phyloP scores from a whole-genome alignment of 2,329 filamentous ascomycete genomes.

The Anisogramma anomala region DNA sequence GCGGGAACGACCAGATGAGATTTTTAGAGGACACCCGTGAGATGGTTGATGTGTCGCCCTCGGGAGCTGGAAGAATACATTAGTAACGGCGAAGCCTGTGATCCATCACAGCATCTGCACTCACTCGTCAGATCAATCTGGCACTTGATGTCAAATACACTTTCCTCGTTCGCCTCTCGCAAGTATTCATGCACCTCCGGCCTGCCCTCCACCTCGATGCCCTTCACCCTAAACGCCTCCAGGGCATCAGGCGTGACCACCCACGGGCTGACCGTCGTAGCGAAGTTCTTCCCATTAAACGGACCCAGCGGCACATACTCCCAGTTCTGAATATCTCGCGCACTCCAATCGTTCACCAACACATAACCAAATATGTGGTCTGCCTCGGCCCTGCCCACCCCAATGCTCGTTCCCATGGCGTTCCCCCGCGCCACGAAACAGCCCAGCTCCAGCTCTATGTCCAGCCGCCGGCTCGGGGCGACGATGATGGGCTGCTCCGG shows the following conservation, averaged over 20 bases:
- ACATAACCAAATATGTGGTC: slow-evolving; percentile 69
- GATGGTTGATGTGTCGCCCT: slow-evolving; percentile 44
- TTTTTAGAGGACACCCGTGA: slow-evolving; percentile 50
- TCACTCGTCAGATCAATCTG: slow-evolving; percentile 51
- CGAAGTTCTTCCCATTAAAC: slow-evolving; percentile 78
- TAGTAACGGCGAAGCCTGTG: not conserved
- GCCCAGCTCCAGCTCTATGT: slow-evolving; percentile 72
- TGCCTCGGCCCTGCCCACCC: slow-evolving; percentile 48
- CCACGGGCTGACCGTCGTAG: slow-evolving; percentile 67
- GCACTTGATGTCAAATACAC: slow-evolving; percentile 57
- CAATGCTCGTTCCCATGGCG: slow-evolving; percentile 50
- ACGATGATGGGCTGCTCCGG: slow-evolving; percentile 49
- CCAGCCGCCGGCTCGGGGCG: slow-evolving; percentile 53
- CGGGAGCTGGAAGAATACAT: slow-evolving; percentile 20
- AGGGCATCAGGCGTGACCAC: slow-evolving; percentile 66
- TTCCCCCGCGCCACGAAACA: slow-evolving; percentile 60
- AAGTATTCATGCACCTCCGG: slow-evolving; percentile 33
- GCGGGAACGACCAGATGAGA: slow-evolving; percentile 70
- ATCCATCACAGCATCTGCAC: slow-evolving; percentile 16
- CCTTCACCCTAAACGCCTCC: slow-evolving; percentile 37
- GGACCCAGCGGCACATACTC: slow-evolving; percentile 75
- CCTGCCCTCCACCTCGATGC: slow-evolving; percentile 22
- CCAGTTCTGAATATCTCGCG: slow-evolving; percentile 72
- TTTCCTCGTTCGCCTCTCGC: slow-evolving; percentile 45
- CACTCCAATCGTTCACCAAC: slow-evolving; percentile 80